Percentiles rank a stretch among this genome's conserved stretches.
These are phyloP conservation scores for Corchorus olitorius DNA, from an alignment of 345 rosid species.

Conservation along the genomic window DNA sequence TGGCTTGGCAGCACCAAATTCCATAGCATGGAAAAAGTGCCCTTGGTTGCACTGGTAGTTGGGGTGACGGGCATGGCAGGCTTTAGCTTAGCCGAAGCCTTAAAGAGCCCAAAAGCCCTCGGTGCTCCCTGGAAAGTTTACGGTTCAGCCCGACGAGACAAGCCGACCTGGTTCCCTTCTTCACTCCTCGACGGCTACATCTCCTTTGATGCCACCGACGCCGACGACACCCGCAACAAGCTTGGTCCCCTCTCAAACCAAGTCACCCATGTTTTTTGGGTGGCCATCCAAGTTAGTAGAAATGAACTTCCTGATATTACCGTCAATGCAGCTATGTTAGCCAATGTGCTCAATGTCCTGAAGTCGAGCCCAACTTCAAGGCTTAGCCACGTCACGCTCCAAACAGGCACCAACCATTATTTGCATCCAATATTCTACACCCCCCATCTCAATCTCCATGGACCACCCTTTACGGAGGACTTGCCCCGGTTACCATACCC, in stretches of 20 bases:
- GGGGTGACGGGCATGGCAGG: slow-evolving; percentile 53
- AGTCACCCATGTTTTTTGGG: no score
- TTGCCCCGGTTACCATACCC: slow-evolving; percentile 28
- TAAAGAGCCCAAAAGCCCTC: slow-evolving; percentile 27
- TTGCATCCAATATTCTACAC: no score
- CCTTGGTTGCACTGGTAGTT: not conserved
- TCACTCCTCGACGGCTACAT: slow-evolving; percentile 22
- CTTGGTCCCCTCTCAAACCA: no score
- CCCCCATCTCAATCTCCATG: not conserved
- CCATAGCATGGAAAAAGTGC: not conserved
- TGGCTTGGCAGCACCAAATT: no score
- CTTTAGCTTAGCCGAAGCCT: slow-evolving; percentile 36
- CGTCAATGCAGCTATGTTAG: not conserved
- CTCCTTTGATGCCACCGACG: slow-evolving; percentile 27
- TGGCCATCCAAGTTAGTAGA: slow-evolving; percentile 20
- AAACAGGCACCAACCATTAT: no score
- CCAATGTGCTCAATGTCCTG: no score
- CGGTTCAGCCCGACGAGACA: slow-evolving; percentile 29
- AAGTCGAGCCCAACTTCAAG: no score
- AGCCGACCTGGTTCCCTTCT: slow-evolving; percentile 41
- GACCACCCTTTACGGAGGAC: slow-evolving; percentile 16
- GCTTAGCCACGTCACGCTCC: no score
- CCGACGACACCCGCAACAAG: not conserved
- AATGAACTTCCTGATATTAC: slow-evolving; percentile 24
- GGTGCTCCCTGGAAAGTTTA: slow-evolving; percentile 41